Percentiles rank a stretch among this genome's conserved stretches.
These are phyloP conservation scores for Fusarium sp. DNA, from an alignment of 2,329 filamentous ascomycete genomes.

Conservation along the genomic window DNA sequence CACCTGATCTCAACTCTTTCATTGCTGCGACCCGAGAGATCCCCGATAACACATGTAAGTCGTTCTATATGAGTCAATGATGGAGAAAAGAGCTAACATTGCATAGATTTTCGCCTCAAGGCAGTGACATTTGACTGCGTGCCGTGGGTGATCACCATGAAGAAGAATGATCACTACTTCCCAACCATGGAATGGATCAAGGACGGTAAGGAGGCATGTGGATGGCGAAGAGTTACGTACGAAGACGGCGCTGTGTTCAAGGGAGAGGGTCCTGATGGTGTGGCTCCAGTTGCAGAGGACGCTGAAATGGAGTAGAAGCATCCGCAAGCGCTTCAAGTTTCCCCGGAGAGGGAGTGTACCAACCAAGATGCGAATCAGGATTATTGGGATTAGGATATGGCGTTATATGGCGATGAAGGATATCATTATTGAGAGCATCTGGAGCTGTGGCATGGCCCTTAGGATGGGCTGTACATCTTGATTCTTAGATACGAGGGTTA, in stretches of 20 bases:
- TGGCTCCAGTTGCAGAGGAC: conserved; percentile 58
- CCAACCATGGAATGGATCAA: conserved; percentile 79
- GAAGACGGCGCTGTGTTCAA: conserved; percentile 66
- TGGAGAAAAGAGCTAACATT: conserved; percentile 30
- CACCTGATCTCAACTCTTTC: conserved; percentile 85
- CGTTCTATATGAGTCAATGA: neutral
- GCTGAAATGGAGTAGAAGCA: conserved; percentile 58
- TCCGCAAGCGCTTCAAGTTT: conserved; percentile 1
- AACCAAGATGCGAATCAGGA: conserved; percentile 21
- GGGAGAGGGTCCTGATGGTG: conserved; percentile 67
- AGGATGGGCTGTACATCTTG: conserved; percentile 17
- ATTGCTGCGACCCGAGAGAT: conserved; percentile 86
- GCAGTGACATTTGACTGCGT: conserved; percentile 99
- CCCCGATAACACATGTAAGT: conserved; percentile 89
- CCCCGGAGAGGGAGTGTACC: conserved; percentile 30
- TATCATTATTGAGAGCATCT: conserved; percentile 48
- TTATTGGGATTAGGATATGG: conserved; percentile 48
- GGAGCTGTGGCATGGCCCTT: conserved; percentile 49
- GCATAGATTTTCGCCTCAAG: conserved; percentile 89
- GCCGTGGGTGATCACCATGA: conserved; percentile 99
- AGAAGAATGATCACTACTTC: conserved; percentile 99
- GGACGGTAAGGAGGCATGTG: conserved; percentile 68
- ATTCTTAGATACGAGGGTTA: conserved; percentile 20
- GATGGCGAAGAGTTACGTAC: conserved; percentile 74
- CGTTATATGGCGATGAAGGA: conserved; percentile 57